phyloP scores from a whole-genome alignment of 2,329 filamentous ascomycete genomes.

The Aureobasidium sp. region DNA sequence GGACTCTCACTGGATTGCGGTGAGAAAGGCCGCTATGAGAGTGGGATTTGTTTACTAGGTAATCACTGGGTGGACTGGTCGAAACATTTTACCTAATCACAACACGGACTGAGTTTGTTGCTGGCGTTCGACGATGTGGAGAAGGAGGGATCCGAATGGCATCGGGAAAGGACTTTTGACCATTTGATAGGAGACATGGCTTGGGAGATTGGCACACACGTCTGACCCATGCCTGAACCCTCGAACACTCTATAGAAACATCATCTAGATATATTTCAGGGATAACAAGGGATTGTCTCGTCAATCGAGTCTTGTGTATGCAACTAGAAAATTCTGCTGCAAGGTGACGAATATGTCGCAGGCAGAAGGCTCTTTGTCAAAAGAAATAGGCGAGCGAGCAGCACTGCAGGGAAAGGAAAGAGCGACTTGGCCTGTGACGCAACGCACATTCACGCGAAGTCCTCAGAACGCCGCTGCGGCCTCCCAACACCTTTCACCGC shows the following conservation, averaged over 20 bases:
- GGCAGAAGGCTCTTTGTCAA: not conserved
- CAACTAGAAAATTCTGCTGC: not conserved
- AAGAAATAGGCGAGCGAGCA: not conserved
- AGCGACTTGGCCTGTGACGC: not conserved
- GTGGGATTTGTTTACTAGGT: not conserved
- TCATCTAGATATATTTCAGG: not conserved
- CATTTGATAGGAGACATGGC: not conserved
- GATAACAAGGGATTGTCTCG: not conserved
- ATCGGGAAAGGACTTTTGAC: constrained; percentile 14
- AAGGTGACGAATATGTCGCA: not conserved
- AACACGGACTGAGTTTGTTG: constrained; percentile 1
- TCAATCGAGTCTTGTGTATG: not conserved
- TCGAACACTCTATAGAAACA: not conserved
- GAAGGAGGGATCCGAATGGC: not conserved
- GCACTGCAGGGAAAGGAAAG: not conserved
- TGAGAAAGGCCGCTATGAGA: not conserved
- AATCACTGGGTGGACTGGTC: not conserved
- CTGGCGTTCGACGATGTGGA: not conserved
- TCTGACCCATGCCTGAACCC: not conserved
- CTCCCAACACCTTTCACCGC: constrained; percentile 11
- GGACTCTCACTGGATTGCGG: not conserved
- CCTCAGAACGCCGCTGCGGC: not conserved
- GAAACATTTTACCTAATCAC: constrained; percentile 1
- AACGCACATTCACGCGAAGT: not conserved
- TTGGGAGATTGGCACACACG: not conserved